phyloP scores from a whole-genome alignment of 140 eudicot genomes.

The Bidens hawaiensis region DNA sequence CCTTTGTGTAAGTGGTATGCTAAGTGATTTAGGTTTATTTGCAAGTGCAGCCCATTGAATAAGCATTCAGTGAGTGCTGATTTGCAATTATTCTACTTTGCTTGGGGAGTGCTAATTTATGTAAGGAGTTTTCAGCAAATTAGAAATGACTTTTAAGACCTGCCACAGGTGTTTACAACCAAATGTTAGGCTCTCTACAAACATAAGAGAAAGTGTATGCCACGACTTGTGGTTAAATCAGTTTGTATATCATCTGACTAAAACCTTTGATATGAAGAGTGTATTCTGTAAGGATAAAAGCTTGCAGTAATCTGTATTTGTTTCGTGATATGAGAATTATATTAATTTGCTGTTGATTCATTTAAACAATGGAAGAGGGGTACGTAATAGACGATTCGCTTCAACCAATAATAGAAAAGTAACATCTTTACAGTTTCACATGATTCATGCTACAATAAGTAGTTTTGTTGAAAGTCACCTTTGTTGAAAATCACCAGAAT shows the following conservation, averaged over 20 bases:
- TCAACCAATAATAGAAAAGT: neutral
- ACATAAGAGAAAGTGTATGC: conserved; percentile 13
- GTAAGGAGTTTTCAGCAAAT: too few relatives aligned
- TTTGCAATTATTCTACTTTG: neutral
- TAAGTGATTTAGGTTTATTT: neutral
- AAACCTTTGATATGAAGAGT: neutral
- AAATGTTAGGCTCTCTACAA: conserved; percentile 2
- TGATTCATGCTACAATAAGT: conserved; percentile 10
- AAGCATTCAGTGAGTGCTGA: neutral
- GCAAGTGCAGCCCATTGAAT: neutral
- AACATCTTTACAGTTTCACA: conserved; percentile 3
- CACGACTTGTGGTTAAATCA: conserved; percentile 13
- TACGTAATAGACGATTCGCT: neutral
- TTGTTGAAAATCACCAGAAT: neutral
- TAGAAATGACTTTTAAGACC: too few relatives aligned
- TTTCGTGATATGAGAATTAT: conserved; percentile 1
- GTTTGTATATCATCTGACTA: neutral
- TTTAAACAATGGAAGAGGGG: conserved; percentile 9
- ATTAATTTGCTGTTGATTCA: conserved; percentile 3
- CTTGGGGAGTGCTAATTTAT: too few relatives aligned
- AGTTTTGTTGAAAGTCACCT: neutral
- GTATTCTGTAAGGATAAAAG: conserved; percentile 4
- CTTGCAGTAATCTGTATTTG: neutral
- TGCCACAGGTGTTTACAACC: too few relatives aligned
- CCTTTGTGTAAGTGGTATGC: neutral